A percentile compares a stretch with the other conserved stretches of the same genome.
These are phyloP conservation scores for Trypanosomatidae sp. DNA, from an alignment of 208 protist genomes.

Conservation along the genomic window DNA sequence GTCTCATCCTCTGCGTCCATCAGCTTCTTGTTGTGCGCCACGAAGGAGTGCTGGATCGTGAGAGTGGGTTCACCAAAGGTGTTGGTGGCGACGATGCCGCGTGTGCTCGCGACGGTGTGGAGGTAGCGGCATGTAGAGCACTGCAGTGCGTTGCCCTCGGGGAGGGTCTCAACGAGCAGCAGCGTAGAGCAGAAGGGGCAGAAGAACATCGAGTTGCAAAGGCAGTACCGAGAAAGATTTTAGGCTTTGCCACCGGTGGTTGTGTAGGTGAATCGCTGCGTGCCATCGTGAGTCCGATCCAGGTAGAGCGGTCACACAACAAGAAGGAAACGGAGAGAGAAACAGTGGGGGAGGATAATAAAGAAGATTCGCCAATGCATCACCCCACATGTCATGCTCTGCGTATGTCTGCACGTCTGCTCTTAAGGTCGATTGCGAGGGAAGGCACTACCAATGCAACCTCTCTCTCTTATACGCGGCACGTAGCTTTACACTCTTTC, in stretches of 20 bases:
- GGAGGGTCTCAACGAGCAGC: conserved; percentile 51
- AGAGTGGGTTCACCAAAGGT: conserved; percentile 34
- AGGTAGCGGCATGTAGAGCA: conserved; percentile 81
- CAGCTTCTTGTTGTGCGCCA: conserved; percentile 41
- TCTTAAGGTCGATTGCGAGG: too few species aligned
- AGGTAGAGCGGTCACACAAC: not conserved
- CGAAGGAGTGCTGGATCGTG: conserved; percentile 66
- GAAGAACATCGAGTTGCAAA: conserved; percentile 68
- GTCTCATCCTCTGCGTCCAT: conserved; percentile 35
- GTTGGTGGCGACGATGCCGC: conserved; percentile 50
- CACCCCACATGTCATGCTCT: not conserved
- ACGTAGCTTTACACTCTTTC: too few species aligned
- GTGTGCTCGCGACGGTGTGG: conserved; percentile 32
- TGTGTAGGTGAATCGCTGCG: not conserved
- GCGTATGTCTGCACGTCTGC: not conserved
- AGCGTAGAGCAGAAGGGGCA: conserved; percentile 90
- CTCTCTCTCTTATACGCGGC: not conserved
- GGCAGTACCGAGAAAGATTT: too few species aligned
- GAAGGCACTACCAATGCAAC: not conserved
- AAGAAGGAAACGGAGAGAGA: not conserved
- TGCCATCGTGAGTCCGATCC: not conserved
- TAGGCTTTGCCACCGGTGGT: too few species aligned
- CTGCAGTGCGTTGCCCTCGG: conserved; percentile 40
- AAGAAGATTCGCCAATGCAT: not conserved
- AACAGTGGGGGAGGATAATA: not conserved